Evolutionary conservation across 2,329 filamentous ascomycete genomes (phyloP), one percentile per base, ranked within the genome.

Genomic region (Colletotrichum camelliae): DNA sequence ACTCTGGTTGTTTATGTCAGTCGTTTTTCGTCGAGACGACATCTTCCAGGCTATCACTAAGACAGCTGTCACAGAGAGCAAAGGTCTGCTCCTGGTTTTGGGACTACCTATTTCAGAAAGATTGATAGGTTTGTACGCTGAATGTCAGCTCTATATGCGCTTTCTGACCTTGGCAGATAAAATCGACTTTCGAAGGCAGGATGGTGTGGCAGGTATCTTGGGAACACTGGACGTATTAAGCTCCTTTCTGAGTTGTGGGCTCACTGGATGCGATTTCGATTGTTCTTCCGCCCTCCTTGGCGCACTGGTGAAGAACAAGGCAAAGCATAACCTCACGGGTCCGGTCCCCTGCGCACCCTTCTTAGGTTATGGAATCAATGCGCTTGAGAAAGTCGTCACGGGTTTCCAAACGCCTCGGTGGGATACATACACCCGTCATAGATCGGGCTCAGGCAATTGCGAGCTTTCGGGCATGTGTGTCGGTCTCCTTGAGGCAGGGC

Each of bases 1-100:
- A 0, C 70, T 80, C 4, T 76, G 3, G 21, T 5, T 80, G 0
- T 33, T 76, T 4, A 6, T 79, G 24, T 79, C 78, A 0, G 78
- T 77, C 67, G 71, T 78, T 3, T 80, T 81, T 12, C 37, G 48
- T 5, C 3, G 60, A 4, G 15, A 48, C 8, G 16, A 35, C 0
- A 31, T 69, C 0, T 80, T 81, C 18, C 48, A 21, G 12, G 18
- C 18, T 0, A 79, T 81, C 72, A 70, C 78, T 1, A 16, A 37
- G 0, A 68, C 77, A 5, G 79, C 79, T 1, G 5, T 81, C 2
- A 64, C 12, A 10, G 3, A 79, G 5, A 71, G 76, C 21, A 64
- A 66, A 4, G 58, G 13, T 1, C 29, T 68, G 1, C 74, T 82
- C 1, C 57, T 67, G 2, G 70, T 27, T 0, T 24, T 72, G 5